Conservation (phyloP, 306 rosid species). For the Vigna hirtella region DNA sequence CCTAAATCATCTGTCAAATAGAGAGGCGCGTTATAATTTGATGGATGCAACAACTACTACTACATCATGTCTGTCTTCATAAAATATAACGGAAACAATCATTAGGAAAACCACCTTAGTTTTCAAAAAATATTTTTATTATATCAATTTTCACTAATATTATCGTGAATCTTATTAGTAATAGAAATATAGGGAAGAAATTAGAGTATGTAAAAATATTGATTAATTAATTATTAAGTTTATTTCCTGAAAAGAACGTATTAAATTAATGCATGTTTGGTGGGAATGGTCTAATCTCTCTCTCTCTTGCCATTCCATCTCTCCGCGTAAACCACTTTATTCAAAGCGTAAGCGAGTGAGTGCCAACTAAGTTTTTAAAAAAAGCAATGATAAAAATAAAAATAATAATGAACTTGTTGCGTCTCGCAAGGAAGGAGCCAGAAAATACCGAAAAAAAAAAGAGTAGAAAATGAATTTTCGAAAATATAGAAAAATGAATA, state of each 20-base stretch:
- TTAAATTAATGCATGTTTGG: background rate
- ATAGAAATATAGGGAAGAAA: too few species aligned
- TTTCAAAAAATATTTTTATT: background rate
- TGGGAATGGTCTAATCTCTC: background rate
- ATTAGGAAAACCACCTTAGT: background rate
- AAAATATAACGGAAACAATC: background rate
- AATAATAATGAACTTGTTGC: too few species aligned
- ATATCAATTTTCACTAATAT: background rate
- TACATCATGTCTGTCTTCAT: too few species aligned
- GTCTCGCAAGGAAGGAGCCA: background rate
- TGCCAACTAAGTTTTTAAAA: constrained; percentile 13
- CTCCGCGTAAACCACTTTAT: constrained; percentile 45
- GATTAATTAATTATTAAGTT: too few species aligned
- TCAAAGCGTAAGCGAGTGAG: constrained; percentile 33
- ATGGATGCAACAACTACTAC: background rate
- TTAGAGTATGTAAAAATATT: too few species aligned
- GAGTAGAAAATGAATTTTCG: background rate
- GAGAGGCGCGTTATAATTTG: background rate
- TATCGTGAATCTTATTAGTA: too few species aligned
- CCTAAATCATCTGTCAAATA: background rate
- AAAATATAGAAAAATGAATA: background rate
- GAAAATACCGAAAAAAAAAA: background rate
- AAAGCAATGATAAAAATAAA: too few species aligned
- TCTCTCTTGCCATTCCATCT: background rate
- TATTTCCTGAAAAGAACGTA: background rate